Percentiles rank a stretch among this genome's conserved stretches.
Evolutionary conservation across 177 flowering plant species (phyloP).

Genomic region (Telopea speciosissima): DNA sequence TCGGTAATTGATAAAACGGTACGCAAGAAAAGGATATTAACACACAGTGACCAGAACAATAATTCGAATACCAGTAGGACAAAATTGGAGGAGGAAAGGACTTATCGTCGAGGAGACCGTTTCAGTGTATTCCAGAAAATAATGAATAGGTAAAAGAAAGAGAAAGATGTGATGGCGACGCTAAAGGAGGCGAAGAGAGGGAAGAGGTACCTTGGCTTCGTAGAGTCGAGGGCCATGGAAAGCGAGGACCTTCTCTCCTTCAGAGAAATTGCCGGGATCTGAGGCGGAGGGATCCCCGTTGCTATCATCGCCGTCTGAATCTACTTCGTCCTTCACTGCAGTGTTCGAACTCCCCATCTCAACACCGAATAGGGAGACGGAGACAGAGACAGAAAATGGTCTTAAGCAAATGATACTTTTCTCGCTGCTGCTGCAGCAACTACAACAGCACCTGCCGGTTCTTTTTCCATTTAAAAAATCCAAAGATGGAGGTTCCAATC

Average conservation of each 20-base stretch:
- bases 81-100: neutral
- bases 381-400: too few relatives aligned
- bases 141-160: neutral
- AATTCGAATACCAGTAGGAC: neutral
- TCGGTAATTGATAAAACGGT: too few relatives aligned
- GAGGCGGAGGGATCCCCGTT: constrained; percentile 40
- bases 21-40: too few relatives aligned
- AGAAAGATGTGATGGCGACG: neutral
- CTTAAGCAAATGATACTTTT: too few relatives aligned
- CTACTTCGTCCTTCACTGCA: constrained; percentile 41
- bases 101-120: too few relatives aligned
- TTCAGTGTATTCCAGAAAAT: too few relatives aligned
- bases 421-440: too few relatives aligned
- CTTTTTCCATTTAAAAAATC: neutral
- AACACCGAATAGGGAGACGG: neutral
- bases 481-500: neutral
- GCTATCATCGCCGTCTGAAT: constrained; percentile 39
- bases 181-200: neutral
- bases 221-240: constrained; percentile 84
- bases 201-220: constrained; percentile 65
- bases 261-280: constrained; percentile 38
- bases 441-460: neutral
- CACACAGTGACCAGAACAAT: too few relatives aligned
- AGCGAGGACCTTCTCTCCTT: constrained; percentile 86
- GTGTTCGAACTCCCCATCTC: constrained; percentile 47